Conservation (phyloP, 2,329 filamentous ascomycete species). For the Penicillium italicum region DNA sequence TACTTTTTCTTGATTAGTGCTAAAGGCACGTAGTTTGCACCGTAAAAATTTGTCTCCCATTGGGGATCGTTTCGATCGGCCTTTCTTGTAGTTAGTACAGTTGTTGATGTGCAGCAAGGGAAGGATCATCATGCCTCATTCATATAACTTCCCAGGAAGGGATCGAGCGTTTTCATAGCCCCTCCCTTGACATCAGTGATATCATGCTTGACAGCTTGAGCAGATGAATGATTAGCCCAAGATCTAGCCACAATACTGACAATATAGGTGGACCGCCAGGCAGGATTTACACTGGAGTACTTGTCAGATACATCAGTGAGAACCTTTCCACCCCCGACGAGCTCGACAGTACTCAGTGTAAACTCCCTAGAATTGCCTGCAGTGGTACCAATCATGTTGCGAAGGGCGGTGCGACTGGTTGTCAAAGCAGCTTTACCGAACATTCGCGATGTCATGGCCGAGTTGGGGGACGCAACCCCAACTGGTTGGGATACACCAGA, state of each 20-base stretch:
- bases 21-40: neutral
- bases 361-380: neutral
- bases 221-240: constrained; percentile 16
- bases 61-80: constrained; percentile 17
- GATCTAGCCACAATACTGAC: constrained; percentile 28
- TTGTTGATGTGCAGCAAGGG: neutral
- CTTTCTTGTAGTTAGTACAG: neutral
- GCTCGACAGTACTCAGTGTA: neutral
- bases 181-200: constrained; percentile 31
- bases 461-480: neutral
- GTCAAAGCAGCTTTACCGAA: neutral
- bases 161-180: constrained; percentile 32
- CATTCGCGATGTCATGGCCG: neutral
- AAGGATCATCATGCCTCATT: constrained; percentile 27
- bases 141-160: constrained; percentile 36
- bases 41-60: neutral
- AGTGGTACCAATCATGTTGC: neutral
- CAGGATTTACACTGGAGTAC: constrained; percentile 49
- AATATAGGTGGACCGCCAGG: constrained; percentile 48
- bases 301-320: constrained; percentile 32
- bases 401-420: neutral
- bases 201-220: constrained; percentile 25
- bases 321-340: constrained; percentile 25
- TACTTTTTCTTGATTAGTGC: neutral
- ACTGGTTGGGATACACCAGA: neutral